Percentiles rank a stretch among this genome's conserved stretches.
phyloP scores from a whole-genome alignment of 768 basidiomycete genomes.

The Leccinum disarticulatum region DNA sequence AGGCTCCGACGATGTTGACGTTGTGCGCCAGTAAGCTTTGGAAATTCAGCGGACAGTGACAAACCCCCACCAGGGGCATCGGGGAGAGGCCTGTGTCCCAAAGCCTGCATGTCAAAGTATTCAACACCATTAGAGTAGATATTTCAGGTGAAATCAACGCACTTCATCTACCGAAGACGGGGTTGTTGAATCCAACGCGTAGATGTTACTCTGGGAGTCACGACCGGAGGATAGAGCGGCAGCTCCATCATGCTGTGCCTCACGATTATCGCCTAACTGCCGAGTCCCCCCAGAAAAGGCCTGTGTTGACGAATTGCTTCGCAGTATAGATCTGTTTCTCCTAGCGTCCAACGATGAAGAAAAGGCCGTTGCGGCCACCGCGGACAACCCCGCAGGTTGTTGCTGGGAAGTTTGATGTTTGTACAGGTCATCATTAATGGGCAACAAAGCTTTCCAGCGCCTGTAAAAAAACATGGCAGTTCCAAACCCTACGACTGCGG shows the following conservation, averaged over 20 bases:
- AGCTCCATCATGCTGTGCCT: background rate
- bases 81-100: constrained; percentile 23
- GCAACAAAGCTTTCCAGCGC: constrained; percentile 28
- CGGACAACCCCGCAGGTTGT: background rate
- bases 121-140: background rate
- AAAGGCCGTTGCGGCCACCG: constrained; percentile 10
- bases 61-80: constrained; percentile 20
- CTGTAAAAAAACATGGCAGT: constrained; percentile 28
- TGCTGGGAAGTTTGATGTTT: constrained; percentile 14
- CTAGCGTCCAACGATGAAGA: constrained; percentile 26
- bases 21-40: constrained; percentile 10
- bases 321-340: constrained; percentile 9
- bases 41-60: constrained; percentile 14
- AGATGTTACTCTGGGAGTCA: constrained; percentile 15
- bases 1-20: constrained; percentile 6
- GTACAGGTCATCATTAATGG: constrained; percentile 14
- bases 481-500: constrained; percentile 13
- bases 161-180: constrained; percentile 22
- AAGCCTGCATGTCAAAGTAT: background rate
- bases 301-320: constrained; percentile 3
- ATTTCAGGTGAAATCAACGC: background rate
- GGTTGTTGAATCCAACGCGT: constrained; percentile 1
- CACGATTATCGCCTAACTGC: constrained; percentile 5
- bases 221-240: background rate
- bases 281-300: constrained; percentile 4